A percentile compares a stretch with the other conserved stretches of the same genome.
Conservation (phyloP, 2,329 filamentous ascomycete species). For the Knufia fluminis region DNA sequence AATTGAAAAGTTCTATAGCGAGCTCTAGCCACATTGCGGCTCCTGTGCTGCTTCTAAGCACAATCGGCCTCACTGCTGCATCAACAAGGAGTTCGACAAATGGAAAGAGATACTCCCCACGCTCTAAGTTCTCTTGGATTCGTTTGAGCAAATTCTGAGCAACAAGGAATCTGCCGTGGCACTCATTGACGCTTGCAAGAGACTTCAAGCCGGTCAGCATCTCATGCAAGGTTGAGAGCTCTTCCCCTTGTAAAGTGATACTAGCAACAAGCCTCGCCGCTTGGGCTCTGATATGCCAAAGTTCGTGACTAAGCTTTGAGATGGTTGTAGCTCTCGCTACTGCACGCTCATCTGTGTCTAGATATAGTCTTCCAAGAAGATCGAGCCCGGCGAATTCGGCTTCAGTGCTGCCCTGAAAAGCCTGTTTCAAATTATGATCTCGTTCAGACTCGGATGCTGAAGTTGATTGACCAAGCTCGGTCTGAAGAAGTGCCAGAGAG, state of each 20-base stretch:
- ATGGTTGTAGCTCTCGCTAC: slow-evolving; percentile 28
- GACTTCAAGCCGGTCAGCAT: background rate
- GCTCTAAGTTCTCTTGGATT: background rate
- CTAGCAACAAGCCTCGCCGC: slow-evolving; percentile 28
- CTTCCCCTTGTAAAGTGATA: background rate
- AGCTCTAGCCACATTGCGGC: slow-evolving; percentile 3
- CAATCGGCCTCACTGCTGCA: background rate
- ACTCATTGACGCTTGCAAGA: slow-evolving; percentile 23
- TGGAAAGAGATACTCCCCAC: background rate
- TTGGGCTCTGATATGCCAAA: slow-evolving; percentile 40
- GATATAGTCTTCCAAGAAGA: slow-evolving; percentile 29
- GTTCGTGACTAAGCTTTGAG: slow-evolving; percentile 33
- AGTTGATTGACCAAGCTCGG: slow-evolving; percentile 29
- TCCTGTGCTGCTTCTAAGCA: background rate
- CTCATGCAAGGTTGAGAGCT: background rate
- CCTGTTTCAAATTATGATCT: background rate
- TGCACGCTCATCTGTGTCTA: slow-evolving; percentile 27
- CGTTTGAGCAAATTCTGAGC: background rate
- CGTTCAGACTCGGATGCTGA: background rate
- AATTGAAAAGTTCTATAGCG: background rate
- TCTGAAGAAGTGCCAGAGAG: slow-evolving; percentile 21
- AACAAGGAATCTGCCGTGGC: slow-evolving; percentile 35
- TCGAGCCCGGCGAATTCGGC: slow-evolving; percentile 38
- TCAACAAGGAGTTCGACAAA: background rate
- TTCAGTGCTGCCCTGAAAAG: background rate